These are phyloP conservation scores for Quercus suber DNA, from an alignment of 306 rosid species.

Conservation along the genomic window DNA sequence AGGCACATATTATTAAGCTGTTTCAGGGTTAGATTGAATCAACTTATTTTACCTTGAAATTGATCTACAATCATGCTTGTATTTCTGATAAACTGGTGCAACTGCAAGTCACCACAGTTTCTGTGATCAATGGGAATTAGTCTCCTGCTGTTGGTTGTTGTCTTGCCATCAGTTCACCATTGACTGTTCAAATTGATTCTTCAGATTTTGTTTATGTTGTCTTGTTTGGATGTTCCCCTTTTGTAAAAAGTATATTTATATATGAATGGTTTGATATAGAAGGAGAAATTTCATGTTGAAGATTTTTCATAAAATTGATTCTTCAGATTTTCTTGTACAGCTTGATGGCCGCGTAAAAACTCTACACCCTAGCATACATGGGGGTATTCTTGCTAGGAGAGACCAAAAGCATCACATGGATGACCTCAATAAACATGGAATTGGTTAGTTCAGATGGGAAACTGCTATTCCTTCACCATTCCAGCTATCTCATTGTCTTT, in stretches of 20 bases:
- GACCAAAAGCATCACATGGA: slow-evolving; percentile 85
- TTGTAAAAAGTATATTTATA: neutral
- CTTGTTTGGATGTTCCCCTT: neutral
- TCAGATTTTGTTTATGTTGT: neutral
- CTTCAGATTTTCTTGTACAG: slow-evolving; percentile 38
- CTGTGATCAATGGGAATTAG: neutral
- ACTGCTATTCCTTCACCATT: neutral
- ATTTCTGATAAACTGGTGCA: neutral
- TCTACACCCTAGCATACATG: slow-evolving; percentile 84
- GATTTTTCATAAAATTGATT: slow-evolving; percentile 10
- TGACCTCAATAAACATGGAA: slow-evolving; percentile 74
- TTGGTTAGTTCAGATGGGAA: slow-evolving; percentile 50
- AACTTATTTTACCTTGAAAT: neutral
- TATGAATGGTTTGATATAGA: neutral
- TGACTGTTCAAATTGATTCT: neutral
- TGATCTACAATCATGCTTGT: neutral
- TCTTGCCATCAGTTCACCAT: neutral
- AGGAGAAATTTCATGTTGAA: neutral
- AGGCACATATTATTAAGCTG: neutral
- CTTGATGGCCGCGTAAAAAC: slow-evolving; percentile 98
- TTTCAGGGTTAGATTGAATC: neutral
- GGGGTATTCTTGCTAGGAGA: slow-evolving; percentile 96
- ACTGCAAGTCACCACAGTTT: neutral
- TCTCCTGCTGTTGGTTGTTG: neutral
- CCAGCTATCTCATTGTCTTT: neutral